Evolutionary conservation across 441 rosid species (phyloP).

Genomic region (Euphorbia corollata): DNA sequence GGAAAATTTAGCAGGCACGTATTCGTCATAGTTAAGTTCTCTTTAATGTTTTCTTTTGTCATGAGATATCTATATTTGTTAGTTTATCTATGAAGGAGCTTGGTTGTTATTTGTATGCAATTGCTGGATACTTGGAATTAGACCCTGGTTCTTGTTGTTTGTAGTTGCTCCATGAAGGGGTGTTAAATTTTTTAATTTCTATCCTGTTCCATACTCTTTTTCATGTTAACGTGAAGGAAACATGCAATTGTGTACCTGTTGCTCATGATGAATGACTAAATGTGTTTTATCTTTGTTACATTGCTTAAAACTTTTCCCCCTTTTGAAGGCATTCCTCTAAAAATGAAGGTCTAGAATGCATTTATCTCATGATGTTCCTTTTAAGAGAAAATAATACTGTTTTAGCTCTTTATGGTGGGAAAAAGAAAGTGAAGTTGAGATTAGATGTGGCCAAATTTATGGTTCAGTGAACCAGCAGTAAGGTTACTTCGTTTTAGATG

Average conservation of each 20-base stretch:
- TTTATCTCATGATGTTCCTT: neutral
- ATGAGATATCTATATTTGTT: neutral
- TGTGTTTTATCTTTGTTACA: too few species aligned
- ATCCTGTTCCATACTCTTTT: neutral
- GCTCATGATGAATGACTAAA: neutral
- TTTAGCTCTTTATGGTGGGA: neutral
- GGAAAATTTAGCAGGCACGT: neutral
- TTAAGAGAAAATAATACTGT: neutral
- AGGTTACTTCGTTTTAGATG: neutral
- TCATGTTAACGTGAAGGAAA: neutral
- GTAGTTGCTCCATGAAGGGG: too few species aligned
- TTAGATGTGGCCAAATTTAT: neutral
- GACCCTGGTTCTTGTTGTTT: neutral
- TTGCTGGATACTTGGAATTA: neutral
- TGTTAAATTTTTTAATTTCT: too few species aligned
- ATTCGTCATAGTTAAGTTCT: neutral
- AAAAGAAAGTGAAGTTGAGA: neutral
- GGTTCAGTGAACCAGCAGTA: neutral
- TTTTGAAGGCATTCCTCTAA: neutral
- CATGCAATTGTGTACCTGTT: neutral
- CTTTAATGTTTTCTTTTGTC: conserved; percentile 3
- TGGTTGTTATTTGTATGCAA: conserved; percentile 32
- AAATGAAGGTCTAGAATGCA: neutral
- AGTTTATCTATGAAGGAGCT: conserved; percentile 68
- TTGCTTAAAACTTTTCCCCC: too few species aligned